phyloP scores from a whole-genome alignment of 2,329 filamentous ascomycete species.

The Massarina eburnea region DNA sequence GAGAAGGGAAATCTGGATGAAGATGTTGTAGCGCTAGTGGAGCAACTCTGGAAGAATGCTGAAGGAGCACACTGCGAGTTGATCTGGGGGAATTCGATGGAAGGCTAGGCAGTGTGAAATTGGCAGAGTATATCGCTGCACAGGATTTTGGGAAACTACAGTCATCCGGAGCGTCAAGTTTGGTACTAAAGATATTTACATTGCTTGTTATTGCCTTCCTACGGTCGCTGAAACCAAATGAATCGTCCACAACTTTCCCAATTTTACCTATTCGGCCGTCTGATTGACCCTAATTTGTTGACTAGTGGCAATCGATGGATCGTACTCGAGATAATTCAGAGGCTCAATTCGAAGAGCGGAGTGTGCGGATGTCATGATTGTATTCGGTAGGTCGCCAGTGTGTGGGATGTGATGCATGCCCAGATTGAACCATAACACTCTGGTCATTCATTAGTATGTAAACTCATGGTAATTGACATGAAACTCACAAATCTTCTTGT shows the following conservation, averaged over 20 bases:
- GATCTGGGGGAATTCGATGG: conserved; percentile 1
- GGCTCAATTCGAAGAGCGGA: conserved; percentile 49
- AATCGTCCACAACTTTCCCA: no score
- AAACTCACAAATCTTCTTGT: conserved; percentile 40
- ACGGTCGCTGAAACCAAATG: no score
- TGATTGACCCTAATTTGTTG: conserved; percentile 48
- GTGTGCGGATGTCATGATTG: conserved; percentile 53
- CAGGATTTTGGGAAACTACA: no score
- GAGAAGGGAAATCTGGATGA: conserved; percentile 3
- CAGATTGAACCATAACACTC: conserved; percentile 55
- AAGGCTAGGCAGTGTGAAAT: neutral
- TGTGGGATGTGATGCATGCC: conserved; percentile 55
- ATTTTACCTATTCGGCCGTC: conserved; percentile 24
- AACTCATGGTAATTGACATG: neutral
- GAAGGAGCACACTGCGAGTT: conserved; percentile 2
- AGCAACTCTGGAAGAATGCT: conserved; percentile 5
- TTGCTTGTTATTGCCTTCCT: no score
- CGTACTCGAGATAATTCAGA: conserved; percentile 48
- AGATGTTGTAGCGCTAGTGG: conserved; percentile 2
- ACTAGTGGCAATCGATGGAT: conserved; percentile 45
- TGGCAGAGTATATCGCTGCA: no score
- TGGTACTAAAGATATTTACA: no score
- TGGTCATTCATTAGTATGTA: conserved; percentile 5
- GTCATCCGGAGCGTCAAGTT: no score
- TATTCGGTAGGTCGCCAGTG: conserved; percentile 52